Evolutionary conservation across 1,284 basidiomycete genomes (phyloP), one percentile per base, ranked within the genome.

Genomic region (Cutaneotrichosporon sp.): DNA sequence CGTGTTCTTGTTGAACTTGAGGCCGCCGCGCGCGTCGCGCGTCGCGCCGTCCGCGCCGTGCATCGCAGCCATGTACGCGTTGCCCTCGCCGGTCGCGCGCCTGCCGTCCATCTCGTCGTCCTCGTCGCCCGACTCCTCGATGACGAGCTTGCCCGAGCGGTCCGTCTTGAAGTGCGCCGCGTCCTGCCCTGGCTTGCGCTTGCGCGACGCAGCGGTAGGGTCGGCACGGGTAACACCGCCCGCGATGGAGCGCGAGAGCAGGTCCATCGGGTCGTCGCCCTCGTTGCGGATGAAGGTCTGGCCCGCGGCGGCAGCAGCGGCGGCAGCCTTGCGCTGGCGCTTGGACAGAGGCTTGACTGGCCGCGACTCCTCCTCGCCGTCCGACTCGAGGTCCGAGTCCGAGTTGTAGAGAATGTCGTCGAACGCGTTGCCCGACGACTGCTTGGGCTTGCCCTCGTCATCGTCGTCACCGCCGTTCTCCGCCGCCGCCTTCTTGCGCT

Each of bases 1-100:
- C 27, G 91, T 95, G 74, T 97, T 91, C 81, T 98, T 98, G 82
- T 97, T 92, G 82, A 98, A 97, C 80, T 93, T 95, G 74, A 98
- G 82, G 38, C 86, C 87, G 20, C 97, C 97, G 63, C 87, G 87
- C 1, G 87, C 83, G 36, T 91, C 91, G 33, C 92, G 87, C 1
- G 86, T 88, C 79, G 93, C 92, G 7, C 95, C 97, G 73, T 98
- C 95, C 29, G 87, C 87, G 36, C 70, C 66, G 6, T 90, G 90
- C 11, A 88, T 88, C 58, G 84, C 86, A 76, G 95, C 91, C 59
- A 86, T 85, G 79, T 95, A 99, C 1, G 93, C 94, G 13, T 82
- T 84, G n/a, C 90, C 92, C 46, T 83, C 89, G 4, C 88, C 84
- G 36, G 87, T 85, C 25, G 64, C 60, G 36, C 67, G 54, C 36